A percentile compares a stretch with the other conserved stretches of the same genome.
These are phyloP conservation scores for Xylariales sp. DNA, from an alignment of 2,329 filamentous ascomycete species.

Conservation along the genomic window DNA sequence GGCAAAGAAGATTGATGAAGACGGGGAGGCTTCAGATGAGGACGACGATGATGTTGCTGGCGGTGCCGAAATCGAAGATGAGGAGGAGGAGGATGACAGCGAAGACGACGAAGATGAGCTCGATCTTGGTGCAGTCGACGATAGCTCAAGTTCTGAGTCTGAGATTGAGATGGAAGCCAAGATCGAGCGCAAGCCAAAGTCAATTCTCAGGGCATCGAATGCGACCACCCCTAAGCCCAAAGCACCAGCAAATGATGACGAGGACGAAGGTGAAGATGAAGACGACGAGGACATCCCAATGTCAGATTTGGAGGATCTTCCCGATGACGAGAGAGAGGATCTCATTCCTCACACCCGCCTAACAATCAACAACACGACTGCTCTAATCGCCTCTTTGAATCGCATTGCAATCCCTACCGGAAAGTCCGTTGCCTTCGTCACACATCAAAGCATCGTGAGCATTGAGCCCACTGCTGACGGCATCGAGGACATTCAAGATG, in stretches of 20 bases:
- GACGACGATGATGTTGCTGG: conserved; percentile 11
- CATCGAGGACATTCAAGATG: conserved; percentile 83
- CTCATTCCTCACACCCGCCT: conserved; percentile 86
- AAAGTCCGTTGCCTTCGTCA: conserved; percentile 70
- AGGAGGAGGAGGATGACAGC: conserved; percentile 20
- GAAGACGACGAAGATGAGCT: conserved; percentile 23
- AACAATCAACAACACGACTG: conserved; percentile 94
- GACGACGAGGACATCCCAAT: conserved; percentile 86
- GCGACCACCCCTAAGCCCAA: conserved; percentile 31
- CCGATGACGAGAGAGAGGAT: conserved; percentile 80
- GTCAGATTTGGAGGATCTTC: conserved; percentile 75
- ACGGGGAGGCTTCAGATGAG: conserved; percentile 19
- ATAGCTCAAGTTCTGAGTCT: conserved; percentile 62
- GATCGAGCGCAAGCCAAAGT: conserved; percentile 49
- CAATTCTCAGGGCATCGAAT: conserved; percentile 34
- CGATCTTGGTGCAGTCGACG: conserved; percentile 52
- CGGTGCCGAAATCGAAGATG: conserved; percentile 18
- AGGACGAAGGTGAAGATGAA: conserved; percentile 62
- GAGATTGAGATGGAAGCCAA: conserved; percentile 75
- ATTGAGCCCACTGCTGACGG: conserved; percentile 57
- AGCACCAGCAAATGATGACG: conserved; percentile 43
- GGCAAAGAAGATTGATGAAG: conserved; percentile 13
- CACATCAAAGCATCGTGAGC: conserved; percentile 74
- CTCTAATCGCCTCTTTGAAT: conserved; percentile 73
- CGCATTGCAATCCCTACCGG: conserved; percentile 69